Base-by-base conservation (phyloP, 1,284 basidiomycete species). In the Ustilago trichophora region DNA sequence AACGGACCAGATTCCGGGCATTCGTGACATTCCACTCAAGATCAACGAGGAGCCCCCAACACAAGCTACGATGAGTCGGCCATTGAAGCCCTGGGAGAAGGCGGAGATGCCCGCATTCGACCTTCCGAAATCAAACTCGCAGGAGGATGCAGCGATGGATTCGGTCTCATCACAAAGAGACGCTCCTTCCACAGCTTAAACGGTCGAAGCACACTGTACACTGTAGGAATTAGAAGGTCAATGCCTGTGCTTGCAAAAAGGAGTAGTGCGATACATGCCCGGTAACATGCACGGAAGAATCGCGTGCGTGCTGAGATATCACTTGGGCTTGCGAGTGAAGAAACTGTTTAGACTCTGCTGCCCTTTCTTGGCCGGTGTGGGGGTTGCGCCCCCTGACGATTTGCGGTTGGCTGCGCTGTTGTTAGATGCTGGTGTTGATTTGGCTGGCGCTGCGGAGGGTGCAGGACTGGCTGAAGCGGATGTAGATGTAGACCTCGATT, bases 1-100 rank as follows among this genome's bases (percentile, higher is more conserved):
- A 29, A 74, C 75, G 3, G 78, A 80, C 42, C 59, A 75, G 55
- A 79, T 81, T 19, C 69, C 77, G 0, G 77, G 77, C 6, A 75
- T 80, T 15, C 43, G 72, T 7, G 73, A 78, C 18, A 80, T 80
- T 9, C 77, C 79, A 1, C 65, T 80, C 41, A 64, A 76, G 64
- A 80, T 80, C 64, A 78, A 80, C 54, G 58, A 75, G 18, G 51
- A 55, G 15, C 31, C 40, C 16, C 77, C 77, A 0, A 76, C 74
- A 32, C 48, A 59, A 19, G 51, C 77, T 6, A 66, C 52, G 8
- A 56, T 78, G 57, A 49, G 42, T 27, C 43, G 56, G 15, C 75
- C 75, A 3, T 36, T 50, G 15, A 78, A 80, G 57, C 77, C 77
- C 12, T 80, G 77, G 77, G 76, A 80, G 32, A 64, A 45, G 40